Evolutionary conservation across 225 moss, liverwort and hornwort species (phyloP).

Genomic region (Sphagnum tenellum): DNA sequence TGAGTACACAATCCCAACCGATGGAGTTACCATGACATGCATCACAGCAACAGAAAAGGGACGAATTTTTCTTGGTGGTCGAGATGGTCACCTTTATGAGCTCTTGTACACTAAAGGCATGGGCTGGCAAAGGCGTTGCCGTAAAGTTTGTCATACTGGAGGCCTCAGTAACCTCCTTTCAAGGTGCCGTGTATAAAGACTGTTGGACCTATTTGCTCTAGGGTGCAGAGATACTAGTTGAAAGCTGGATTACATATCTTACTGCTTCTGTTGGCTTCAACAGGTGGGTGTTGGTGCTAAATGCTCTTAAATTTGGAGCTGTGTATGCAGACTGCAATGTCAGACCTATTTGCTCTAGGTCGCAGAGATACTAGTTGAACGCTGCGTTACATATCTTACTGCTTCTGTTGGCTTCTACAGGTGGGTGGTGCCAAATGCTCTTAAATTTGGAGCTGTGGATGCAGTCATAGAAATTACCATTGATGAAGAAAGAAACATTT

Average conservation of each 20-base stretch:
- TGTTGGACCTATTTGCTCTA: too few relatives aligned
- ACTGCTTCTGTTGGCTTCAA: background rate
- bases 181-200: conserved; percentile 31
- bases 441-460: conserved; percentile 99
- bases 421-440: conserved; percentile 98
- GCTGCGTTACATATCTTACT: background rate
- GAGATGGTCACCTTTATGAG: conserved; percentile 96
- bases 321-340: conserved; percentile 58
- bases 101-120: conserved; percentile 79
- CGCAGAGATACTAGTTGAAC: background rate
- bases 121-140: conserved; percentile 96
- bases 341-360: too few relatives aligned
- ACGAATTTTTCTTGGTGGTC: conserved; percentile 87
- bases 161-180: conserved; percentile 93
- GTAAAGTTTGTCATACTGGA: conserved; percentile 96
- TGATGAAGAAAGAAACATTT: conserved; percentile 84
- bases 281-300: conserved; percentile 93
- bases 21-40: conserved; percentile 92
- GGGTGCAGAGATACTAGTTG: background rate
- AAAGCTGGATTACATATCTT: background rate
- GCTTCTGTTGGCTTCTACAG: conserved; percentile 20
- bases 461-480: conserved; percentile 86
- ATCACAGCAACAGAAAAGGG: conserved; percentile 81
- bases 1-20: conserved; percentile 89
- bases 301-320: conserved; percentile 96